A percentile compares a stretch with the other conserved stretches of the same genome.
phyloP scores from a whole-genome alignment of 129 eudicot genomes.

The Flaveria brownii region DNA sequence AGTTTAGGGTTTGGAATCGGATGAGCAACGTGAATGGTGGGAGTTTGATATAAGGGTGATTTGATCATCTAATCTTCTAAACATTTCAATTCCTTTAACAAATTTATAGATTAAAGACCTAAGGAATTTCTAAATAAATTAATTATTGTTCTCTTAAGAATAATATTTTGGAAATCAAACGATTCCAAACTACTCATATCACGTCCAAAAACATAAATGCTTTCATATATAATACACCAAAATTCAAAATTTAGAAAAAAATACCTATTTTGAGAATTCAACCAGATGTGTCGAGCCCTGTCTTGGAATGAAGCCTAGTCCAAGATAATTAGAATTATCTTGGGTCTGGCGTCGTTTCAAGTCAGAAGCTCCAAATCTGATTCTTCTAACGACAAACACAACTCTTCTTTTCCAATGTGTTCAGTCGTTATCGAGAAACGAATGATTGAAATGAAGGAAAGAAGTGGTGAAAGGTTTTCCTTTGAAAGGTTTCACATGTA shows the following conservation, averaged over 20 bases:
- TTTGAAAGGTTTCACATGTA: neutral
- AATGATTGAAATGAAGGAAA: constrained; percentile 17
- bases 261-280: constrained; percentile 28
- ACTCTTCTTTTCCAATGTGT: constrained; percentile 22
- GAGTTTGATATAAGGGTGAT: too few relatives aligned
- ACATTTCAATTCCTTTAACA: too few relatives aligned
- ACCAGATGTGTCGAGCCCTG: constrained; percentile 22
- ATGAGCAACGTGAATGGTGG: too few relatives aligned
- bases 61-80: too few relatives aligned
- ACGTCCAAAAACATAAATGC: neutral
- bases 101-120: too few relatives aligned
- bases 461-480: neutral
- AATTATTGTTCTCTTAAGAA: too few relatives aligned
- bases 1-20: too few relatives aligned
- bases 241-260: neutral
- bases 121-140: too few relatives aligned
- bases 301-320: constrained; percentile 39
- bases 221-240: neutral
- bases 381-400: constrained; percentile 5
- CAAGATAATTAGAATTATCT: constrained; percentile 36
- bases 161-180: too few relatives aligned
- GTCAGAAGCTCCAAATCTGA: constrained; percentile 25
- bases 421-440: neutral
- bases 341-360: constrained; percentile 36
- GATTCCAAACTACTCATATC: neutral